Percentiles rank a stretch among this genome's conserved stretches.
Evolutionary conservation across 805 yeast genomes (phyloP).

Genomic region (Pichia occidentalis): DNA sequence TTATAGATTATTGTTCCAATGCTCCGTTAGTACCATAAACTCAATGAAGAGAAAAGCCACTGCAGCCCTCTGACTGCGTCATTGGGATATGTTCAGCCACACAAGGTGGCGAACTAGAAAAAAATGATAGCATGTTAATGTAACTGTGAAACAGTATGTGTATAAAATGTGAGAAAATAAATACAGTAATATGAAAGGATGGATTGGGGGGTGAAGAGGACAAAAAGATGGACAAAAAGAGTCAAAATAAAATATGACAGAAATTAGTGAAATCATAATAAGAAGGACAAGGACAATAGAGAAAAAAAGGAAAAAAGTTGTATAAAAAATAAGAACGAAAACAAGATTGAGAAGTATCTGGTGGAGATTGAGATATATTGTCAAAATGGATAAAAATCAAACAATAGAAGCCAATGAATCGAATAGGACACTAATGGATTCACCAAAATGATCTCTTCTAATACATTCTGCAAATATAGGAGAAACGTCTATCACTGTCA

Average conservation of each 20-base stretch:
- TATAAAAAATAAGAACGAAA: conserved; percentile 8
- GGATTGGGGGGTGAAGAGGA: too few species aligned
- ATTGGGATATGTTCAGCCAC: conserved; percentile 31
- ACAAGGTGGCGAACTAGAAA: conserved; percentile 15
- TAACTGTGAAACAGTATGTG: conserved; percentile 1
- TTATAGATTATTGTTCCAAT: conserved; percentile 37
- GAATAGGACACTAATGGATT: conserved; percentile 86
- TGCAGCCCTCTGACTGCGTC: conserved; percentile 52
- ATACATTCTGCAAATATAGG: conserved; percentile 97
- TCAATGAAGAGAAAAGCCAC: conserved; percentile 33
- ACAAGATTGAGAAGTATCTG: conserved; percentile 4
- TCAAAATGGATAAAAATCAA: conserved; percentile 9
- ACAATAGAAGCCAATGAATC: conserved; percentile 66
- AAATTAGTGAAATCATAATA: too few species aligned
- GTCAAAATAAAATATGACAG: too few species aligned
- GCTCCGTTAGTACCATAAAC: conserved; percentile 50
- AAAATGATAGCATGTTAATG: conserved; percentile 8
- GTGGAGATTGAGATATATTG: too few species aligned
- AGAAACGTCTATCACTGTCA: conserved; percentile 86
- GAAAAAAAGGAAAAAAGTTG: too few species aligned
- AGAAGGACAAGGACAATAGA: too few species aligned
- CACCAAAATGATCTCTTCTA: conserved; percentile 98
- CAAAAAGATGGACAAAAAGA: not conserved
- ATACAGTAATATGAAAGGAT: conserved; percentile 3
- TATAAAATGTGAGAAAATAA: not conserved